Evolutionary conservation across 139 green algal species (phyloP).

Genomic region (Volvox reticuliferus): DNA sequence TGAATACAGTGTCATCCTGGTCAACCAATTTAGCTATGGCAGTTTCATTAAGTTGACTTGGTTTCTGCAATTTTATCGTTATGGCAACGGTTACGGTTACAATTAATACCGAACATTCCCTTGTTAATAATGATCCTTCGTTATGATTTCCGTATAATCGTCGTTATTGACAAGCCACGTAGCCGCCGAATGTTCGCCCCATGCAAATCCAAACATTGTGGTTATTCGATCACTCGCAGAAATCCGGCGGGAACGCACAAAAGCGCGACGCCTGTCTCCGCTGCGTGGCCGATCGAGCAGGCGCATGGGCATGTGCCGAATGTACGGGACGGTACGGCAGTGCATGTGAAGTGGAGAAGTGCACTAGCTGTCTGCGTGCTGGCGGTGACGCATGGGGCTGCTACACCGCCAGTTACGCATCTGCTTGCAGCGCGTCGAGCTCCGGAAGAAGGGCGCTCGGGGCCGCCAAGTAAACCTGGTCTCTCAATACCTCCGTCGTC

Average conservation of each 20-base stretch:
- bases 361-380: not conserved
- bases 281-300: not conserved
- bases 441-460: too few relatives aligned
- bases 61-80: too few relatives aligned
- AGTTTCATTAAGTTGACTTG: too few relatives aligned
- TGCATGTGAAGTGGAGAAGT: slow-evolving; percentile 7
- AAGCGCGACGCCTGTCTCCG: not conserved
- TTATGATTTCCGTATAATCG: not conserved
- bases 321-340: slow-evolving; percentile 15
- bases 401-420: slow-evolving; percentile 2
- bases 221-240: not conserved
- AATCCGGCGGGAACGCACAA: not conserved
- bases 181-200: not conserved
- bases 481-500: too few relatives aligned
- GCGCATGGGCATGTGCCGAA: slow-evolving; percentile 8
- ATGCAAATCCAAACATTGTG: not conserved
- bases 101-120: too few relatives aligned
- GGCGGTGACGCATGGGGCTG: not conserved
- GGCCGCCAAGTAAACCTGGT: too few relatives aligned
- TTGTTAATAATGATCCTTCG: too few relatives aligned
- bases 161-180: not conserved
- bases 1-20: not conserved
- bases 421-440: not conserved
- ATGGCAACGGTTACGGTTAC: too few relatives aligned
- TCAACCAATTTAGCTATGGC: not conserved